Percentiles rank a stretch among this genome's conserved stretches.
Conservation (phyloP, 176 grass and related monocot genomes). For the Secale cereale region DNA sequence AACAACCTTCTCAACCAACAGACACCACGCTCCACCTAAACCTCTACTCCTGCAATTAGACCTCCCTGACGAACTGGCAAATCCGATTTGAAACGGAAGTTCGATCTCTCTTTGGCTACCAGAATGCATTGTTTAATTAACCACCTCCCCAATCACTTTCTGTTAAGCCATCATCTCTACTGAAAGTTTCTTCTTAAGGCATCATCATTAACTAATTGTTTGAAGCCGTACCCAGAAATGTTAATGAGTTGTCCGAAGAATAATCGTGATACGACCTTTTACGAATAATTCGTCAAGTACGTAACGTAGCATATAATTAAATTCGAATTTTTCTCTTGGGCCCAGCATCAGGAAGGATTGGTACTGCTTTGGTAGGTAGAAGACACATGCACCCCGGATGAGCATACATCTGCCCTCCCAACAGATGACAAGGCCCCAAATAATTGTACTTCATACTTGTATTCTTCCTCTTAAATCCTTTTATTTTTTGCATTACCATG, state of each 20-base stretch:
- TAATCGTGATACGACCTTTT: neutral
- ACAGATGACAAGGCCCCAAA: conserved; percentile 27
- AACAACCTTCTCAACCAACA: conserved; percentile 1
- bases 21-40: conserved; percentile 33
- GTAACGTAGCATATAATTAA: neutral
- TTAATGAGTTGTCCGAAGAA: neutral
- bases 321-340: neutral
- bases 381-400: neutral
- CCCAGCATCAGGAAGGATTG: neutral
- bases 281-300: neutral
- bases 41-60: neutral
- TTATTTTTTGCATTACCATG: neutral
- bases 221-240: neutral
- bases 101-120: conserved; percentile 5
- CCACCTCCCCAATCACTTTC: neutral
- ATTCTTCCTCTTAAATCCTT: neutral
- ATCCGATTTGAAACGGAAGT: conserved; percentile 36
- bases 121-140: neutral
- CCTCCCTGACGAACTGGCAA: conserved; percentile 20
- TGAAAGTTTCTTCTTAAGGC: neutral
- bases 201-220: neutral
- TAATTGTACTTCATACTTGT: conserved; percentile 4
- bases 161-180: neutral
- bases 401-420: neutral
- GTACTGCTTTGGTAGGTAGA: neutral